Evolutionary conservation across 306 rosid species (phyloP), one percentile per base, ranked within the genome.

Genomic region (Quercus engelmannii): DNA sequence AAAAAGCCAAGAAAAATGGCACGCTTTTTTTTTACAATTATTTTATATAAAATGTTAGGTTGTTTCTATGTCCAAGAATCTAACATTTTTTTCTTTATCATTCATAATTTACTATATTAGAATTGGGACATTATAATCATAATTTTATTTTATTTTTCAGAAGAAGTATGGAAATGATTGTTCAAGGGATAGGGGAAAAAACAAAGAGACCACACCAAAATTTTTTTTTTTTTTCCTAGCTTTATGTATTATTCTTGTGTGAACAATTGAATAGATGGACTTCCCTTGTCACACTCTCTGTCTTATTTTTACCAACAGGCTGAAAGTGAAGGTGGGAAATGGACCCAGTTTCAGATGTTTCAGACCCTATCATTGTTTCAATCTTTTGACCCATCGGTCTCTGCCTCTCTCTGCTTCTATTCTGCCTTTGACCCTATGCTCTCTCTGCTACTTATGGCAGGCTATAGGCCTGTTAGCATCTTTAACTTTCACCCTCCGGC

Each of bases 291-390:
- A 65, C 25, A 33, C 25, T 6, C 14, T 6, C 23, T 33, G 71
- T 6, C 19, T 63, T 64, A 33, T 64, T 63, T 26, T 63, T 7
- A 18, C 41, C 0, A 14, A 15, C 70, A 30, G 71, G 71, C 11
- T 2, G 51, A 77, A 71, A 75, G 59, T 55, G 76, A 41, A 64
- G 86, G 61, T 56, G 80, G 84, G 84, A 57, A 57, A 76, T 46
- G 87, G 87, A 72, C 87, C 87, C 76, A n/a, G 71, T 71, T 9
- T 38, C 71, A 71, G 77, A 79, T 65, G 76, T 72, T 76, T 55
- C 81, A 76, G 67, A 56, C 26, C 68, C 73, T 63, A 80, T 84
- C 78, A 79, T 84, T 76, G 87, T 72, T 73, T 78, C 73, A 55
- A 23, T 46, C 55, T 71, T 26, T 76, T 83, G 78, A 83, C 84